A percentile compares a stretch with the other conserved stretches of the same genome.
These are phyloP conservation scores for Annulohypoxylon truncatum DNA, from an alignment of 2,329 filamentous ascomycete genomes.

Conservation along the genomic window DNA sequence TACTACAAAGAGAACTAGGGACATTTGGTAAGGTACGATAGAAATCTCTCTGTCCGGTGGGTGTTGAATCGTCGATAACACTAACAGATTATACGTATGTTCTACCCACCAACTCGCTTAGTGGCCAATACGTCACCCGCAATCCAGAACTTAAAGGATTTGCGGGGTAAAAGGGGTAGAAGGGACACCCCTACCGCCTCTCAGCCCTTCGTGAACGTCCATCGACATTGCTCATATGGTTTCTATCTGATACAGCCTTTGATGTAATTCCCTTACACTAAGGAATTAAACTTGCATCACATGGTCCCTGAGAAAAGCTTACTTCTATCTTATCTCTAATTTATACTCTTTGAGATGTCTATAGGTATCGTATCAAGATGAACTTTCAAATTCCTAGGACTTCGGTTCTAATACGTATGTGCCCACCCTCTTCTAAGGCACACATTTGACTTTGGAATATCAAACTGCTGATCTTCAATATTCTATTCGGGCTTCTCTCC, in stretches of 20 bases:
- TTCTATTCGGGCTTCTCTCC: not conserved
- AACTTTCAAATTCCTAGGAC: constrained; percentile 6
- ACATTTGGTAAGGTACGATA: constrained; percentile 16
- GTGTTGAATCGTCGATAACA: constrained; percentile 7
- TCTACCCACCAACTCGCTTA: constrained; percentile 5
- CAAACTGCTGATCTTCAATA: not conserved
- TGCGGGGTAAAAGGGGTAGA: constrained; percentile 45
- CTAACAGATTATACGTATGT: constrained; percentile 26
- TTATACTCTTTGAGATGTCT: constrained; percentile 1
- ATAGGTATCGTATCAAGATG: constrained; percentile 2
- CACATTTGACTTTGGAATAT: not conserved
- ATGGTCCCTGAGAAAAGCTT: constrained; percentile 17
- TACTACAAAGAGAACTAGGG: constrained; percentile 15
- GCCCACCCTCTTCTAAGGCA: not conserved
- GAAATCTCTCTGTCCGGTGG: not conserved
- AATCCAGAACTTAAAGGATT: constrained; percentile 42
- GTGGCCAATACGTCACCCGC: constrained; percentile 42
- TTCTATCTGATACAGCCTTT: constrained; percentile 25
- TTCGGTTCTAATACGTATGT: not conserved
- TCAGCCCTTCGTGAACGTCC: constrained; percentile 7
- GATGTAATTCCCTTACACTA: constrained; percentile 28
- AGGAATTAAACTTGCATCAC: constrained; percentile 25
- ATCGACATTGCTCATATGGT: not conserved
- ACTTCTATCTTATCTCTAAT: too few relatives aligned
- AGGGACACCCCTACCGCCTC: constrained; percentile 8